A percentile compares a stretch with the other conserved stretches of the same genome.
Conservation (phyloP, 169 alveolate genomes). For the Hepatocystis sp. region DNA sequence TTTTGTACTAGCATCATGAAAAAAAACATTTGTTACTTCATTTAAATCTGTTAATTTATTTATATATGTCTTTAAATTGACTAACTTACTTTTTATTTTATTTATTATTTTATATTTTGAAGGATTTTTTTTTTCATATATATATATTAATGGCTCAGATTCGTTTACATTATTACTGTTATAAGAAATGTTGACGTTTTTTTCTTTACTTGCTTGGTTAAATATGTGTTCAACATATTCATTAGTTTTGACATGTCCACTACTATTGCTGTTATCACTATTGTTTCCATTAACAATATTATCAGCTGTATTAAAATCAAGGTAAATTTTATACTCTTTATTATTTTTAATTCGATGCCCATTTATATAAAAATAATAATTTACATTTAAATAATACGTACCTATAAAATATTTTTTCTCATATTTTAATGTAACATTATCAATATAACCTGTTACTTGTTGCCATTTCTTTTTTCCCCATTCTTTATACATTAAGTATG, state of each 20-base stretch:
- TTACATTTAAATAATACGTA: slow-evolving; percentile 22
- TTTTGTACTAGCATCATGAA: background rate
- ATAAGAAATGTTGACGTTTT: slow-evolving; percentile 33
- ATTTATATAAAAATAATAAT: slow-evolving; percentile 45
- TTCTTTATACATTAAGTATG: slow-evolving; percentile 39
- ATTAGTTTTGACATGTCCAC: slow-evolving; percentile 34
- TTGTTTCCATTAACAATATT: background rate
- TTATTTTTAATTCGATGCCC: slow-evolving; percentile 19
- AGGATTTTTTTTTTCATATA: slow-evolving; percentile 32
- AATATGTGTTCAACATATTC: slow-evolving; percentile 56
- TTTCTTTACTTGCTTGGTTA: slow-evolving; percentile 51
- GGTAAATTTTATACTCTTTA: slow-evolving; percentile 53
- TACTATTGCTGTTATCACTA: too few species aligned
- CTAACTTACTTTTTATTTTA: slow-evolving; percentile 17
- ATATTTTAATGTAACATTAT: slow-evolving; percentile 45
- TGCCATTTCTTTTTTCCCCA: slow-evolving; percentile 32
- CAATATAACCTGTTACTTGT: slow-evolving; percentile 39
- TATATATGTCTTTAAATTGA: slow-evolving; percentile 1
- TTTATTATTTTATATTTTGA: slow-evolving; percentile 16
- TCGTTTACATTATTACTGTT: slow-evolving; percentile 28
- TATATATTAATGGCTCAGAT: slow-evolving; percentile 69
- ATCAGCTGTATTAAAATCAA: background rate
- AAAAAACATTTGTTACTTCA: background rate
- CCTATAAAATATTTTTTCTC: slow-evolving; percentile 14
- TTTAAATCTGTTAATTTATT: background rate